These are phyloP conservation scores for Ophiostoma ulmi DNA, from an alignment of 2,329 filamentous ascomycete genomes.

Conservation along the genomic window DNA sequence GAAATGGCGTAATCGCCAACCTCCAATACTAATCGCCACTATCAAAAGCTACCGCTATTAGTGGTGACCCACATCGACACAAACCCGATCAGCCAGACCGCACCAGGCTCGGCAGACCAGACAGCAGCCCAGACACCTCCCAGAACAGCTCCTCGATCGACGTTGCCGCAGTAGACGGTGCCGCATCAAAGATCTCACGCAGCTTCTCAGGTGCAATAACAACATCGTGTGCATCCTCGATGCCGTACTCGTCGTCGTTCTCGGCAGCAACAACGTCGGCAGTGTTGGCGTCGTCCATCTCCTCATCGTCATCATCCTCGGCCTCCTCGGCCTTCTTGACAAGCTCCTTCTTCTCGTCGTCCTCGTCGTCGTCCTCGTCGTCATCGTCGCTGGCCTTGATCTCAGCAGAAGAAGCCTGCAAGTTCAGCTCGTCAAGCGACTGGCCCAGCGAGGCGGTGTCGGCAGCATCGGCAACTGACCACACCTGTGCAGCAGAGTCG, in stretches of 20 bases:
- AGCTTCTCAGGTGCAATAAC: constrained; percentile 65
- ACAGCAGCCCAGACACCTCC: constrained; percentile 62
- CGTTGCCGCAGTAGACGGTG: constrained; percentile 63
- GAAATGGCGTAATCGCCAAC: constrained; percentile 14
- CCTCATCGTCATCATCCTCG: constrained; percentile 40
- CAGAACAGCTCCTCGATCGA: constrained; percentile 72
- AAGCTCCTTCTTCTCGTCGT: neutral
- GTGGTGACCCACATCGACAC: neutral
- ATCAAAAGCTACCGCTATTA: neutral
- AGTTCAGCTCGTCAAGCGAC: constrained; percentile 50
- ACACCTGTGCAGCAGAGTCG: constrained; percentile 70
- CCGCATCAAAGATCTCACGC: constrained; percentile 64
- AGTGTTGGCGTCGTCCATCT: constrained; percentile 39
- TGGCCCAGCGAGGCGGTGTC: constrained; percentile 51
- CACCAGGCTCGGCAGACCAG: constrained; percentile 30
- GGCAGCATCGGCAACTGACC: constrained; percentile 56
- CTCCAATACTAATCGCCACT: neutral
- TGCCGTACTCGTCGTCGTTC: constrained; percentile 32
- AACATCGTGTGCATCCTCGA: constrained; percentile 46
- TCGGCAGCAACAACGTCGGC: constrained; percentile 35
- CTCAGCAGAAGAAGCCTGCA: constrained; percentile 37
- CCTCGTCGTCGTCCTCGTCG: constrained; percentile 33
- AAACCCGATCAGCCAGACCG: neutral
- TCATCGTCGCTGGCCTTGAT: constrained; percentile 30
- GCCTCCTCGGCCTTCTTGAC: constrained; percentile 22